Evolutionary conservation across 805 yeast genomes (phyloP).

Genomic region (Candida endomychidarum): DNA sequence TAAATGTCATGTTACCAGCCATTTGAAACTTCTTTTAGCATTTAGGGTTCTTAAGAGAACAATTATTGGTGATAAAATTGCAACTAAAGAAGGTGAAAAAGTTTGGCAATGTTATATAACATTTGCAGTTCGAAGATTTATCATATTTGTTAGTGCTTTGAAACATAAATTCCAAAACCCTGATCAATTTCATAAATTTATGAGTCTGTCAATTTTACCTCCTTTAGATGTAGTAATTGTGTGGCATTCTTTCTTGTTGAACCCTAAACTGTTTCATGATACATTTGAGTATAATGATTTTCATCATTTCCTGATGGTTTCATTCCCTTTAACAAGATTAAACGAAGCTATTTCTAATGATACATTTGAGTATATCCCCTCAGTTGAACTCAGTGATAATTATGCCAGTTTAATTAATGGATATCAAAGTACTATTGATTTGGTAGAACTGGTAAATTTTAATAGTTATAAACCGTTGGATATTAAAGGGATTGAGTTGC

Average conservation of each 20-base stretch:
- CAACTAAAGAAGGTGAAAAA: slow-evolving; percentile 10
- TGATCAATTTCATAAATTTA: neutral
- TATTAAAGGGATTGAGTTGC: neutral
- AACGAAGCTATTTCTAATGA: slow-evolving; percentile 10
- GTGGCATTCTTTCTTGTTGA: slow-evolving; percentile 24
- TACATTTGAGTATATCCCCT: slow-evolving; percentile 11
- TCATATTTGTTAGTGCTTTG: slow-evolving; percentile 20
- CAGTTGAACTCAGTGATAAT: neutral
- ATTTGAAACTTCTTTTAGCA: slow-evolving; percentile 23
- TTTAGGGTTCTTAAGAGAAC: slow-evolving; percentile 14
- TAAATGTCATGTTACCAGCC: slow-evolving; percentile 15
- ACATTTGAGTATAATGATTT: slow-evolving; percentile 13
- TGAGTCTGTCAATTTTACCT: slow-evolving; percentile 13
- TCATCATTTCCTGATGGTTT: slow-evolving; percentile 11
- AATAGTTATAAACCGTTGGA: neutral
- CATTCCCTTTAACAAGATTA: slow-evolving; percentile 20
- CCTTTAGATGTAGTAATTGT: slow-evolving; percentile 24
- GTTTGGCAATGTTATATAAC: slow-evolving; percentile 25
- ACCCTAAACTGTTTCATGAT: slow-evolving; percentile 19
- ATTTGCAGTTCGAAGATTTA: slow-evolving; percentile 23
- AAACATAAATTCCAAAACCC: neutral
- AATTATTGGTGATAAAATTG: neutral
- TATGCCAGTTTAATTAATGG: neutral
- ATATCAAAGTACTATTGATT: neutral
- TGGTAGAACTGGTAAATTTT: neutral